Percentiles rank a stretch among this genome's conserved stretches.
phyloP scores from a whole-genome alignment of 2,329 filamentous ascomycete species.

The Tolypocladium ophioglossoides region DNA sequence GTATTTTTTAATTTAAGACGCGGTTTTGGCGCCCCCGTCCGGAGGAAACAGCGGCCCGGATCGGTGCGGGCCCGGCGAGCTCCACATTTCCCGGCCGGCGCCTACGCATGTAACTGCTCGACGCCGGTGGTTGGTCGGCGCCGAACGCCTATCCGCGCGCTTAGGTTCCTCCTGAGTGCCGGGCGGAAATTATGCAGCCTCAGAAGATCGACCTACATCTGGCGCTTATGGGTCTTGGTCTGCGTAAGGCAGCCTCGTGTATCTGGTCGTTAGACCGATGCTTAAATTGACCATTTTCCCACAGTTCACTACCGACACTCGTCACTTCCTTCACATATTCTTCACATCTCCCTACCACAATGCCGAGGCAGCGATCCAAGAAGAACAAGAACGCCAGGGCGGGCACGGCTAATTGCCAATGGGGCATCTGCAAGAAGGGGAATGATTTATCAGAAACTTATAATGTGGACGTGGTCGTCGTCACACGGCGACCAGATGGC shows the following conservation, averaged over 20 bases:
- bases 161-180: background rate
- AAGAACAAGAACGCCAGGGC: slow-evolving; percentile 1
- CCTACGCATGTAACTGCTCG: background rate
- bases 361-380: background rate
- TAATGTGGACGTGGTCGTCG: slow-evolving; percentile 2
- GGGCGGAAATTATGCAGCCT: background rate
- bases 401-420: slow-evolving; percentile 1
- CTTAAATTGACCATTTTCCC: too few relatives aligned
- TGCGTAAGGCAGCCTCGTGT: background rate
- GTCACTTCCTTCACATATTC: background rate
- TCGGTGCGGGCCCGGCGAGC: background rate
- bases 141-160: background rate
- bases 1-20: background rate
- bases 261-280: background rate
- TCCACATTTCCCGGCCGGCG: background rate
- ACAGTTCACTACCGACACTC: too few relatives aligned
- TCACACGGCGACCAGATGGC: background rate
- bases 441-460: background rate
- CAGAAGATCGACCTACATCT: too few relatives aligned
- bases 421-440: slow-evolving; percentile 1
- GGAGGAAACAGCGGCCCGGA: background rate
- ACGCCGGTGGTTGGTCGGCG: background rate
- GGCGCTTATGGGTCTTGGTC: background rate
- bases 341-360: background rate
- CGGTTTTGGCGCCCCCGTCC: background rate